Evolutionary conservation across 345 rosid species (phyloP), one percentile per base, ranked within the genome.

Genomic region (Theobroma cacao): DNA sequence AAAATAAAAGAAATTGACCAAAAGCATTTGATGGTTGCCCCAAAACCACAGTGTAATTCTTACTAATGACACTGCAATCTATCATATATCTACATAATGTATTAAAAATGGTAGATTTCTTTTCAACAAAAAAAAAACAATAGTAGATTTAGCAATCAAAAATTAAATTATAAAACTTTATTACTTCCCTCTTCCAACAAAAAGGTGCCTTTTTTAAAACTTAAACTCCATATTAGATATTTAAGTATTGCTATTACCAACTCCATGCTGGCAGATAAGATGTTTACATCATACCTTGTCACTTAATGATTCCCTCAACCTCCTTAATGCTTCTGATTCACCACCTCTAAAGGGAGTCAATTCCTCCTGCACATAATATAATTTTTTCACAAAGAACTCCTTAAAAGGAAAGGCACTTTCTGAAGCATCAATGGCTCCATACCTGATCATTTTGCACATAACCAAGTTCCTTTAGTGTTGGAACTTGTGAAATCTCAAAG

Each of bases 281-380:
- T 17, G 45, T 33, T n/a, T 15, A 72, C n/a, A 68, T 28, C 79
- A 72, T 72, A 93, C 98, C 94, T 93, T 85, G 81, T 92, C 80
- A 74, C 82, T 77, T 45, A 92, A 82, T 36, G 92, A 87, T 83
- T 89, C 92, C 63, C 56, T 85, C 87, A 95, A 74, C 77, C 92
- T 89, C 77, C 75, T 87, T 84, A 95, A 81, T 17, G 94, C 98
- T 84, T 88, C 93, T 12, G 93, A 85, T 83, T 95, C 99, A 63
- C 99, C 98, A 17, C 99, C 99, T 86, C 79, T 88, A 81, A 95
- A 92, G 71, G 97, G 96, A 71, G 89, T 79, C 83, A 78, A 53
- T 1, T 88, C 93, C 74, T 73, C 87, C 98, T 95, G 87, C 81
- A 86, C 6, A 33, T 3, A 78, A 20, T 34, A 48, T 58, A 24